These are phyloP conservation scores for Zygoascus sp. DNA, from an alignment of 1,139 yeast genomes.

Conservation along the genomic window DNA sequence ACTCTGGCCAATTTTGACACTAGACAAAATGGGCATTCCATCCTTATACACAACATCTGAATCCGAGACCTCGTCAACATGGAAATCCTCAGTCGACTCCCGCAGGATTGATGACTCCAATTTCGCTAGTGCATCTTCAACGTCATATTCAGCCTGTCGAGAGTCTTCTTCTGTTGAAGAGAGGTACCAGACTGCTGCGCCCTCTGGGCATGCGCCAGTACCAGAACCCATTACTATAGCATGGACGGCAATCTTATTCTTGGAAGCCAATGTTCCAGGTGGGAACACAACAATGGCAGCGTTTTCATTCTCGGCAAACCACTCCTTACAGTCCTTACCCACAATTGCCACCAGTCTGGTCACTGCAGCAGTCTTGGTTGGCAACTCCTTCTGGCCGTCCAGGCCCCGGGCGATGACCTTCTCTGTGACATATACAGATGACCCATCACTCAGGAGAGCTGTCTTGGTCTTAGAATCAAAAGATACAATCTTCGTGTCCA, in stretches of 20 bases:
- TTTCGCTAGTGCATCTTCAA: slow-evolving; percentile 73
- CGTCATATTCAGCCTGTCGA: slow-evolving; percentile 62
- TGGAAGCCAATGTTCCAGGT: slow-evolving; percentile 68
- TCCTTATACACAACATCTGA: slow-evolving; percentile 52
- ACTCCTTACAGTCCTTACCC: slow-evolving; percentile 79
- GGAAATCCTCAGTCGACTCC: slow-evolving; percentile 59
- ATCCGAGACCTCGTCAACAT: slow-evolving; percentile 50
- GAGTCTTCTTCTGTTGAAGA: slow-evolving; percentile 70
- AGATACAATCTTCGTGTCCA: slow-evolving; percentile 59
- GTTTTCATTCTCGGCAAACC: slow-evolving; percentile 83
- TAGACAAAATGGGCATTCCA: slow-evolving; percentile 68
- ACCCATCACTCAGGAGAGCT: slow-evolving; percentile 75
- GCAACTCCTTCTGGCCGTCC: slow-evolving; percentile 16
- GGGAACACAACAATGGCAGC: slow-evolving; percentile 92
- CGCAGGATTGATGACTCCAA: slow-evolving; percentile 76
- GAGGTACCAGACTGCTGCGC: slow-evolving; percentile 86
- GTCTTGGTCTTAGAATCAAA: slow-evolving; percentile 61
- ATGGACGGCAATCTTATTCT: slow-evolving; percentile 72
- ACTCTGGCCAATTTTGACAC: slow-evolving; percentile 81
- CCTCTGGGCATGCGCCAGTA: slow-evolving; percentile 83
- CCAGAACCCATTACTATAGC: slow-evolving; percentile 86
- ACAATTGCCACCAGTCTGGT: slow-evolving; percentile 80
- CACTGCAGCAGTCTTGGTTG: slow-evolving; percentile 38
- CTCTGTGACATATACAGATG: slow-evolving; percentile 68
- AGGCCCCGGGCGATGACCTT: slow-evolving; percentile 48